These are phyloP conservation scores for Rhizomucor miehei DNA, from an alignment of 371 early-diverging fungal species.

Conservation along the genomic window DNA sequence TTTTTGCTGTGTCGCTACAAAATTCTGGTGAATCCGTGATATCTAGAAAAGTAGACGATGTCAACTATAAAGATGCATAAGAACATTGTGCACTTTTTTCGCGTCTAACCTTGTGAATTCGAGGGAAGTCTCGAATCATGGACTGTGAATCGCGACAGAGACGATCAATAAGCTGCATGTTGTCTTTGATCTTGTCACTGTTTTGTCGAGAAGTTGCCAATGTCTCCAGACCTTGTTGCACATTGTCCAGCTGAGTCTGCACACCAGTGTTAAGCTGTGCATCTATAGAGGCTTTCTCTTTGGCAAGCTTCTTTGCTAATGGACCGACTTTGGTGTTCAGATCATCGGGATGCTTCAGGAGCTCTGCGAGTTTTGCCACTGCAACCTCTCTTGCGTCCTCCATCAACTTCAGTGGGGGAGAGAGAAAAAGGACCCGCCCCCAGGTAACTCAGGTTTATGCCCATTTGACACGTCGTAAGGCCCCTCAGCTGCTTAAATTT, in stretches of 20 bases:
- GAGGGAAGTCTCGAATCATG: conserved; percentile 82
- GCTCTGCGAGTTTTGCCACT: conserved; percentile 50
- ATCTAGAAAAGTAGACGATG: conserved; percentile 51
- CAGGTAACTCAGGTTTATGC: too few species aligned
- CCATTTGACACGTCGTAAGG: too few species aligned
- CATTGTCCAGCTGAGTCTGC: conserved; percentile 89
- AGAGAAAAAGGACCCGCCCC: too few species aligned
- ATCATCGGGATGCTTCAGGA: conserved; percentile 92
- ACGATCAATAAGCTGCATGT: conserved; percentile 78
- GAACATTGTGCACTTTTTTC: not conserved
- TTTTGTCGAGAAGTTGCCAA: conserved; percentile 65
- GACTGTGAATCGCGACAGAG: conserved; percentile 83
- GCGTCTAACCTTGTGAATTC: conserved; percentile 73
- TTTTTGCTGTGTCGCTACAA: conserved; percentile 82
- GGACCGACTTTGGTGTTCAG: conserved; percentile 79
- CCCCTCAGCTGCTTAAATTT: too few species aligned
- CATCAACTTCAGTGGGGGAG: conserved; percentile 19
- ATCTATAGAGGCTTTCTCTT: conserved; percentile 92
- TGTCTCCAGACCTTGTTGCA: conserved; percentile 83
- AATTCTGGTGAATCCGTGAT: conserved; percentile 89
- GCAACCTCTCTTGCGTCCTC: conserved; percentile 55
- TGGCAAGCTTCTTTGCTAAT: conserved; percentile 75
- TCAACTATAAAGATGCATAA: not conserved
- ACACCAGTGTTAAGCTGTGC: conserved; percentile 93
- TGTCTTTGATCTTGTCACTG: conserved; percentile 63